Conservation (phyloP, 116 monocot genomes). For the Trichopus zeylanicus region DNA sequence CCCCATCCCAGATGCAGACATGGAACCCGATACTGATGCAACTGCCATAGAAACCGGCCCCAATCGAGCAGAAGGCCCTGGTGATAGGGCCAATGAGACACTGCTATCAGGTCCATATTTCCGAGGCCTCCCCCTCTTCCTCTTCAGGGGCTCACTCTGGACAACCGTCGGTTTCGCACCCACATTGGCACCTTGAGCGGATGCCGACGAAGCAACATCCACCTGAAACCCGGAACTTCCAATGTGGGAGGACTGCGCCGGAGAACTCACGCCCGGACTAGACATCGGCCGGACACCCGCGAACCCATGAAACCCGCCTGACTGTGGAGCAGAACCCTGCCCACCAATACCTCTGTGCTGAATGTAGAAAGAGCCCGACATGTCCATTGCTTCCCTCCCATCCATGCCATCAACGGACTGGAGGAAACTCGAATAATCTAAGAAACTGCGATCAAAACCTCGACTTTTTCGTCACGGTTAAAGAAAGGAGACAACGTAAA, state of each 20-base stretch:
- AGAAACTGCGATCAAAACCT: too few relatives aligned
- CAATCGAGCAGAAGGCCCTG: constrained; percentile 9
- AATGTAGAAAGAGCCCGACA: constrained; percentile 1
- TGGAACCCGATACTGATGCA: constrained; percentile 2
- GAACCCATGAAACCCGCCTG: neutral
- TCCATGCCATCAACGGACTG: neutral
- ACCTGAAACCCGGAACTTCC: too few relatives aligned
- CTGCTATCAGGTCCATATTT: constrained; percentile 36
- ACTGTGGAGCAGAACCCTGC: neutral
- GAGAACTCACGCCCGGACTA: neutral
- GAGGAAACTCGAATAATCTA: neutral
- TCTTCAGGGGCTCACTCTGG: constrained; percentile 26
- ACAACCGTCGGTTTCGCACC: neutral
- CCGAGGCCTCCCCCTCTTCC: constrained; percentile 53
- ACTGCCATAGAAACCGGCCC: neutral
- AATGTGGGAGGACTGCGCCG: neutral
- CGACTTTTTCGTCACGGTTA: too few relatives aligned
- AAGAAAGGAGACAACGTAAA: too few relatives aligned
- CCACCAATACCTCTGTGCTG: neutral
- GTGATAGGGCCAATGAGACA: constrained; percentile 21
- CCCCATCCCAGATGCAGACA: constrained; percentile 7
- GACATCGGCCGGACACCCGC: neutral
- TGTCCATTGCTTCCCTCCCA: neutral
- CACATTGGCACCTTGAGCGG: neutral
- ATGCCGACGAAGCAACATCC: neutral